A percentile compares a stretch with the other conserved stretches of the same genome.
Evolutionary conservation across 768 basidiomycete species (phyloP).

Genomic region (Termitomyces sp.): DNA sequence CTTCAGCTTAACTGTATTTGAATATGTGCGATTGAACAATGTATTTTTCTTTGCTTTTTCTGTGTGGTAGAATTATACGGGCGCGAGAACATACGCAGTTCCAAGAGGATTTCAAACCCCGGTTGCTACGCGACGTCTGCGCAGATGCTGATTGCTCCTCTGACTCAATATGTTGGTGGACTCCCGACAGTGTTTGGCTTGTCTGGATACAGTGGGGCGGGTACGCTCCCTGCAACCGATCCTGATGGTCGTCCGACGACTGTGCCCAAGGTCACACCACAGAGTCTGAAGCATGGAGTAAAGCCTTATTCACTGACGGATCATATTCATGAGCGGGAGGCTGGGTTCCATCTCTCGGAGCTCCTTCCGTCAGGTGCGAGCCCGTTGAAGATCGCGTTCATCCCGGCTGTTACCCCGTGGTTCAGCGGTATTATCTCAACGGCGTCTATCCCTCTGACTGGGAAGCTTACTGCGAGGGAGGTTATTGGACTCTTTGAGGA

Average conservation of each 20-base stretch:
- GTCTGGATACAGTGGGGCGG: conserved; percentile 94
- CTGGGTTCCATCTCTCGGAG: conserved; percentile 72
- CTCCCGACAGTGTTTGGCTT: conserved; percentile 87
- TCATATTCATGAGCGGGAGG: conserved; percentile 98
- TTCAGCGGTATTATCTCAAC: conserved; percentile 95
- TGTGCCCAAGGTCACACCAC: conserved; percentile 75
- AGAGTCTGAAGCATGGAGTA: conserved; percentile 69
- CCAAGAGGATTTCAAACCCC: conserved; percentile 92
- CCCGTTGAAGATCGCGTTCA: conserved; percentile 66
- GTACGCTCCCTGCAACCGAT: conserved; percentile 71
- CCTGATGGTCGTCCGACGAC: conserved; percentile 67
- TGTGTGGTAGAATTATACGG: conserved; percentile 74
- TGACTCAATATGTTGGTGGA: conserved; percentile 62
- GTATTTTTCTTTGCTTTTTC: conserved; percentile 24
- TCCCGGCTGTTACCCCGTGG: conserved; percentile 88
- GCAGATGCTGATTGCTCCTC: conserved; percentile 88
- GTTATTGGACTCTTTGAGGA: conserved; percentile 69
- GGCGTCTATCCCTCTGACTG: conserved; percentile 72
- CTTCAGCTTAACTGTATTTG: conserved; percentile 31
- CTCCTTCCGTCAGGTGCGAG: conserved; percentile 34
- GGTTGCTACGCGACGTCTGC: conserved; percentile 95
- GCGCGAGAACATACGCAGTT: conserved; percentile 55
- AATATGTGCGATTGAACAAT: conserved; percentile 17
- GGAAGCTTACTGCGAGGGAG: conserved; percentile 63
- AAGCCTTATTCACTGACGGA: conserved; percentile 89